These are phyloP conservation scores for Penicillium brasilianum DNA, from an alignment of 2,329 filamentous ascomycete genomes.

Conservation along the genomic window DNA sequence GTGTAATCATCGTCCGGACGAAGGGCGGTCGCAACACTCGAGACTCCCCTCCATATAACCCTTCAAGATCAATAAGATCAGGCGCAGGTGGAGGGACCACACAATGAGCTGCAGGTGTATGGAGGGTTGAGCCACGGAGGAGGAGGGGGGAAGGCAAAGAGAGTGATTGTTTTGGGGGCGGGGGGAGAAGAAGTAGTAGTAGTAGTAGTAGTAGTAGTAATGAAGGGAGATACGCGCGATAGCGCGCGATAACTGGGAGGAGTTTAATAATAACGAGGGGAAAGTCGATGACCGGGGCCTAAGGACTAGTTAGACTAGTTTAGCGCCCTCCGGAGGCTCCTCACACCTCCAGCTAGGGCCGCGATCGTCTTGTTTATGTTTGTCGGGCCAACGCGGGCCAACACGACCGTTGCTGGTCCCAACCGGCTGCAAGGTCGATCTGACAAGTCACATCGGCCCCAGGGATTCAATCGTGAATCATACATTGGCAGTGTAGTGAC, in stretches of 20 bases:
- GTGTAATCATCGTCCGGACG: constrained; percentile 15
- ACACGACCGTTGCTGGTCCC: constrained; percentile 20
- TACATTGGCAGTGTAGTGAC: too few species aligned
- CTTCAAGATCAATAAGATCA: constrained; percentile 5
- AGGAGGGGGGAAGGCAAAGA: neutral
- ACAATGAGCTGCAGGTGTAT: constrained; percentile 7
- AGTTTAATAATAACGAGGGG: neutral
- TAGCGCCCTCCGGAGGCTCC: constrained; percentile 26
- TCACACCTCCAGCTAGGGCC: neutral
- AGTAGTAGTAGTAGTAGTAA: too few species aligned
- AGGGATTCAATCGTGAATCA: neutral
- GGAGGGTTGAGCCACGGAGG: constrained; percentile 9
- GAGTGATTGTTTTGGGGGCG: constrained; percentile 31
- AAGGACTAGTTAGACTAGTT: neutral
- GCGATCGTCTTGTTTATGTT: constrained; percentile 23
- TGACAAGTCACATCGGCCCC: constrained; percentile 20
- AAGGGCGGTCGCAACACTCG: constrained; percentile 23
- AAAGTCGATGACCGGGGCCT: neutral
- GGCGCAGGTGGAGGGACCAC: constrained; percentile 13
- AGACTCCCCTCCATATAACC: constrained; percentile 29
- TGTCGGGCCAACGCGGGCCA: constrained; percentile 29
- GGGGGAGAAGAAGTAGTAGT: too few species aligned
- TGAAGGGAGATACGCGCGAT: too few species aligned
- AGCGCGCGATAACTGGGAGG: constrained; percentile 7
- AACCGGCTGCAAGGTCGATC: constrained; percentile 25